A percentile compares a stretch with the other conserved stretches of the same genome.
Evolutionary conservation across 352 stramenopile species (phyloP).

Genomic region (Phytopythium kandeliae): DNA sequence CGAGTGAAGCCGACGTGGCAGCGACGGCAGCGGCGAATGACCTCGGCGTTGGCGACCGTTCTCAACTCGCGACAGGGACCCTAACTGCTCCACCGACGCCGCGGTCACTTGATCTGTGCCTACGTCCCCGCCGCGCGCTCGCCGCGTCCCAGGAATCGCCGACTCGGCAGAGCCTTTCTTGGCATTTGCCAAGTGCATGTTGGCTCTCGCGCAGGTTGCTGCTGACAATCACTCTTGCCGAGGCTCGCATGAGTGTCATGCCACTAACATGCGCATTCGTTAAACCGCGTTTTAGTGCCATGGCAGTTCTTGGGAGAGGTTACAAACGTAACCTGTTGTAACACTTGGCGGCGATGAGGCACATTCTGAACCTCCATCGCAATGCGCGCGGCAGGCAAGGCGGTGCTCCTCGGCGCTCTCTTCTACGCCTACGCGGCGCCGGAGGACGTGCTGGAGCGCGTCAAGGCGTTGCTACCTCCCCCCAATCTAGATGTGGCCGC

Average conservation of each 20-base stretch:
- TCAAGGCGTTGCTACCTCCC: background rate
- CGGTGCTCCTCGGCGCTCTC: background rate
- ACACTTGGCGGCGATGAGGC: too few species aligned
- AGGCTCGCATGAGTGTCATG: too few species aligned
- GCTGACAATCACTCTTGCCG: background rate
- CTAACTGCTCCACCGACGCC: background rate
- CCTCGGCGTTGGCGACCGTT: too few species aligned
- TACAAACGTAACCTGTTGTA: background rate
- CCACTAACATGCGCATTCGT: too few species aligned
- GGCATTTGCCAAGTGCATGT: background rate
- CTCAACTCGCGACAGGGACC: background rate
- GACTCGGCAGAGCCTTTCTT: background rate
- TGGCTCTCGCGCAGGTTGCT: background rate
- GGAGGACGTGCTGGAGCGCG: background rate
- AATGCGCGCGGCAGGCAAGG: background rate
- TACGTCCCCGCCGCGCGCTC: background rate
- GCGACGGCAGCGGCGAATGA: too few species aligned
- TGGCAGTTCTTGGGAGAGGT: too few species aligned
- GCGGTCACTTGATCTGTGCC: too few species aligned
- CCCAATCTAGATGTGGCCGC: background rate
- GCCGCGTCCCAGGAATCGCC: slow-evolving; percentile 3
- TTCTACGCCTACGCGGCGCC: background rate
- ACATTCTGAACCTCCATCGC: background rate
- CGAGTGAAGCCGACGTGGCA: too few species aligned
- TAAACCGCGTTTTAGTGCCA: too few species aligned